These are phyloP conservation scores for Begonia peltatifolia DNA, from an alignment of 306 rosid species.

Conservation along the genomic window DNA sequence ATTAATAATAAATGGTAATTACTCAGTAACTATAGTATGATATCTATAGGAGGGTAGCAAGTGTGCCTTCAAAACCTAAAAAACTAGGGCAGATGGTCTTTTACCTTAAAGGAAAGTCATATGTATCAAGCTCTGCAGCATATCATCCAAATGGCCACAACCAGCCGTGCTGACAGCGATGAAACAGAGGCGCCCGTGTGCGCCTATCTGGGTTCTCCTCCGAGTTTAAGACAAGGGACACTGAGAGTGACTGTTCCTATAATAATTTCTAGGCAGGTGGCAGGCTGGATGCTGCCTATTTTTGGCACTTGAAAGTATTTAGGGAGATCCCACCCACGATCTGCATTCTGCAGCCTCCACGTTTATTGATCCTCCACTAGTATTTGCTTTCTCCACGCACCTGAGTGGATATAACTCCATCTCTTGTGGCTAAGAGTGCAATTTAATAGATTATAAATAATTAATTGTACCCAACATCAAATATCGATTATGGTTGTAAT, in stretches of 20 bases:
- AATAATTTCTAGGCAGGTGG: too few species aligned
- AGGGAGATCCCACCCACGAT: neutral
- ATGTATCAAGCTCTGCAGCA: neutral
- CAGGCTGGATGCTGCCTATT: too few species aligned
- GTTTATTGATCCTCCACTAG: neutral
- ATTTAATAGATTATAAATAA: too few species aligned
- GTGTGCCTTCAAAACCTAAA: neutral
- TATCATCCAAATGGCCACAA: neutral
- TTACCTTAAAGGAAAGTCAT: neutral
- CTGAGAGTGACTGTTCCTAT: neutral
- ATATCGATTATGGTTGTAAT: too few species aligned
- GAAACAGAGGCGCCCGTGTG: neutral
- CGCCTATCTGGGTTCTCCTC: neutral
- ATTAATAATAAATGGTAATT: neutral
- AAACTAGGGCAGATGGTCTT: neutral
- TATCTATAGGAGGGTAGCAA: too few species aligned
- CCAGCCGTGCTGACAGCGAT: neutral
- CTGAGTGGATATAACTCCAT: too few species aligned
- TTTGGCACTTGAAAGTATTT: neutral
- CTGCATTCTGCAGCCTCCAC: neutral
- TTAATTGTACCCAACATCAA: too few species aligned
- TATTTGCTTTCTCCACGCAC: too few species aligned
- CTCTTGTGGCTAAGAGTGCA: too few species aligned
- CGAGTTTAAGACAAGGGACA: neutral
- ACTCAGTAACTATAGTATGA: neutral